Base-by-base conservation (phyloP, 192 early-diverging fungal genomes). In the Rhizophlyctis rosea region DNA sequence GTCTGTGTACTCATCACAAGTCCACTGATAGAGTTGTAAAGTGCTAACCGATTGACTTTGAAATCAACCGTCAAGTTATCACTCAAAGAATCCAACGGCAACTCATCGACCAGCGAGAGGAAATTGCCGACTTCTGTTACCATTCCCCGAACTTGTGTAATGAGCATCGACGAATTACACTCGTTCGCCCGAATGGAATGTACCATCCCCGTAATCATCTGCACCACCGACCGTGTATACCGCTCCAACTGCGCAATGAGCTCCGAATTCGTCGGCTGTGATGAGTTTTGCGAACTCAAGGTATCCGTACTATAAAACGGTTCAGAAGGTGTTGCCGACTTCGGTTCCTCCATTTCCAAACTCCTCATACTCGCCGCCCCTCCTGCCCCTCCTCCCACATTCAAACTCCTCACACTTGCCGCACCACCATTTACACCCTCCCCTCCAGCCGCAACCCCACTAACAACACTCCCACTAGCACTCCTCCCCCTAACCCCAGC, bases 21-120 rank as follows among this genome's bases (percentile, higher is more conserved):
- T 18, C 75, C 74, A 1, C 87, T 77, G 31, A 90, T 69, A 48
- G 77, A 78, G 62, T 88, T 85, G 77, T 84, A 87, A 29, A 90
- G 68, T 3, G 69, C 59, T 48, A 85, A 78, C 59, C 86, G 84
- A 31, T 82, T 73, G 54, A 75, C 67, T 55, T 83, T 82, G 67
- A 90, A 85, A 16, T 88, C 76, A 21, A 76, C 61, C 4, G 70
- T 63, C 31, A 76, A 55, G 13, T 71, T 71, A 14, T 73, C 69
- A 47, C 68, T 65, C 24, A 77, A 57, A 4, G 71, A 50, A 50
- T 76, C 71, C 11, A 76, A 57, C 25, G 81, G 77, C 18, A 84
- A 32, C 25, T 82, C 75, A 24, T 86, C 83, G 23, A 85, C 73
- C 4, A 84, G 34, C 4, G 54, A 27, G 23, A 83, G 50, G 33